phyloP scores from a whole-genome alignment of 2,329 filamentous ascomycete genomes.

The Bipolaris victoriae region DNA sequence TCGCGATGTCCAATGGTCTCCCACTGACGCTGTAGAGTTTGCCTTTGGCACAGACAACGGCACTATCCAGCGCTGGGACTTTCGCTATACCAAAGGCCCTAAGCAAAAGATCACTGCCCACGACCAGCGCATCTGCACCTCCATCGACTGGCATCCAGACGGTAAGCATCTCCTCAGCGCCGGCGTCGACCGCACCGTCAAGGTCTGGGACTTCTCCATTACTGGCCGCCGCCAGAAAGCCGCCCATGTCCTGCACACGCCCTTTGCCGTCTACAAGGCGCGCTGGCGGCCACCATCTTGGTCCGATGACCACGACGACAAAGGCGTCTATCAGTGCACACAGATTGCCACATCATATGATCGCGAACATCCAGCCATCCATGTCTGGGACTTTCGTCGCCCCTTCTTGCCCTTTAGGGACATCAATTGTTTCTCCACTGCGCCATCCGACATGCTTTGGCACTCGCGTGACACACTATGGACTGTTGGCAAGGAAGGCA shows the following conservation, averaged over 20 bases:
- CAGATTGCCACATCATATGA: constrained; percentile 69
- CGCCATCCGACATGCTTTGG: constrained; percentile 67
- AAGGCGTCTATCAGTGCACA: constrained; percentile 64
- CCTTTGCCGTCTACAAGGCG: constrained; percentile 66
- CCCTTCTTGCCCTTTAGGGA: constrained; percentile 68
- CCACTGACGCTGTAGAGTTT: constrained; percentile 66
- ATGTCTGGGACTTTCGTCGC: constrained; percentile 69
- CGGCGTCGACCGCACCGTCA: constrained; percentile 66
- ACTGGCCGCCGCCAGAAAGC: constrained; percentile 65
- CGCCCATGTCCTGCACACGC: constrained; percentile 63
- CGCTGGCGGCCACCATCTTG: constrained; percentile 67
- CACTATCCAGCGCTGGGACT: constrained; percentile 69
- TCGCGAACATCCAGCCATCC: constrained; percentile 64
- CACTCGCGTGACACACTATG: constrained; percentile 68
- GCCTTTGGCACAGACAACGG: constrained; percentile 70
- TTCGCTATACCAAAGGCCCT: constrained; percentile 62
- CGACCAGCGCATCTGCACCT: constrained; percentile 62
- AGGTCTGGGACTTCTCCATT: constrained; percentile 68
- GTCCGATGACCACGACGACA: constrained; percentile 58
- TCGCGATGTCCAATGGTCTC: constrained; percentile 69
- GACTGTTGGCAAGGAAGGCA: constrained; percentile 67
- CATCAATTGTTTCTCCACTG: constrained; percentile 61
- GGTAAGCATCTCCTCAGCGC: constrained; percentile 68
- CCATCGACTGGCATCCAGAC: constrained; percentile 71
- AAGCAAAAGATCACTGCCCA: constrained; percentile 68